phyloP scores from a whole-genome alignment of 345 rosid genomes.

The Gossypium turneri region DNA sequence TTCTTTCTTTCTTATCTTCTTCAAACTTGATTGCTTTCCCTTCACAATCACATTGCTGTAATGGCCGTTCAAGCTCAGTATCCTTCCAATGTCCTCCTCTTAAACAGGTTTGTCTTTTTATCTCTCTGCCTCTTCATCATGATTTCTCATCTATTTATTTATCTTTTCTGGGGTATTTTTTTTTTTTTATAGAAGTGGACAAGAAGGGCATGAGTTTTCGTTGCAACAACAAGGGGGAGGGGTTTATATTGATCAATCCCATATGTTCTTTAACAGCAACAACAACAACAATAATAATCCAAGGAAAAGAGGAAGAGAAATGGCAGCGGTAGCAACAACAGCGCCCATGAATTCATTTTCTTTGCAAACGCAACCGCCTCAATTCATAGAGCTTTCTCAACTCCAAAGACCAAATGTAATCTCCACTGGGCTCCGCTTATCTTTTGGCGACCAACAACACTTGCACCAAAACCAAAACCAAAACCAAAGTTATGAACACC shows the following conservation, averaged over 20 bases:
- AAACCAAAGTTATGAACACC: conserved; percentile 21
- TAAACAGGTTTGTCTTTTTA: conserved; percentile 48
- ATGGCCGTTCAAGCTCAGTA: conserved; percentile 95
- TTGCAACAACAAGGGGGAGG: conserved; percentile 50
- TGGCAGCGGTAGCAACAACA: conserved; percentile 20
- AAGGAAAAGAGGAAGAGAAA: conserved; percentile 68
- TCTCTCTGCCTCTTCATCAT: not conserved
- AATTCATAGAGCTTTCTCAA: conserved; percentile 50
- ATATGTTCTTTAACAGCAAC: conserved; percentile 37
- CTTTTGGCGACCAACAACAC: conserved; percentile 52
- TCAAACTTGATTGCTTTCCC: conserved; percentile 30
- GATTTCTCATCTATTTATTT: not conserved
- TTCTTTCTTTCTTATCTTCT: not conserved
- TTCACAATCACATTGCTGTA: conserved; percentile 34
- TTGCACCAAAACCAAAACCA: conserved; percentile 9
- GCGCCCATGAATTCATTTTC: conserved; percentile 30
- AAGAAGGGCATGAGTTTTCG: conserved; percentile 57
- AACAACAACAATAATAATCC: conserved; percentile 24
- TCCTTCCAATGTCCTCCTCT: conserved; percentile 70
- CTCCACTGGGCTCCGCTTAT: conserved; percentile 77
- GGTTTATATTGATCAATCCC: conserved; percentile 53
- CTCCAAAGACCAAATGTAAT: conserved; percentile 62
- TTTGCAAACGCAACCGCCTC: conserved; percentile 46
- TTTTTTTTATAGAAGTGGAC: conserved; percentile 49
- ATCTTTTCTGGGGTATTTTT: not conserved